These are phyloP conservation scores for Thecaphora frezii DNA, from an alignment of 1,284 basidiomycete species.

Conservation along the genomic window DNA sequence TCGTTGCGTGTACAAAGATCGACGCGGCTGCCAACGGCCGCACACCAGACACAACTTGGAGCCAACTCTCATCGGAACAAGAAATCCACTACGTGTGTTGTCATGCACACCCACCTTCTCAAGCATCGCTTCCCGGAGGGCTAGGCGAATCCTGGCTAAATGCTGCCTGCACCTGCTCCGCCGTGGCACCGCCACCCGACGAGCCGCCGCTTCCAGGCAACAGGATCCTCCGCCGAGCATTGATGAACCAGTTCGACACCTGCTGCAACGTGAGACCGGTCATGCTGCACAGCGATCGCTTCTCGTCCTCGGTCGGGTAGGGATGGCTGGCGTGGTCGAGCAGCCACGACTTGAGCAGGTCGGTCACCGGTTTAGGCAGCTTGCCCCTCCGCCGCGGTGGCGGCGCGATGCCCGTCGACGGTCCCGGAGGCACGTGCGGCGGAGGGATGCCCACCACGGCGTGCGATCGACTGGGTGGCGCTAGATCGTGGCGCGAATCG, in stretches of 20 bases:
- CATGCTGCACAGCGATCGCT: conserved; percentile 79
- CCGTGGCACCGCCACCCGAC: conserved; percentile 16
- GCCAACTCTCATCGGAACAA: no score
- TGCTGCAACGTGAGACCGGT: conserved; percentile 84
- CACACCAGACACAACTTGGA: no score
- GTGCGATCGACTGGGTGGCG: conserved; percentile 4
- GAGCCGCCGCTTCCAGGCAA: conserved; percentile 36
- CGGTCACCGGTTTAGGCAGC: conserved; percentile 83
- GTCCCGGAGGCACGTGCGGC: conserved; percentile 30
- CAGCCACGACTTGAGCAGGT: conserved; percentile 85
- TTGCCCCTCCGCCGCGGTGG: conserved; percentile 69
- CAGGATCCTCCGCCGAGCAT: conserved; percentile 50
- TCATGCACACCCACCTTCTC: no score
- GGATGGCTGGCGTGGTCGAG: conserved; percentile 84
- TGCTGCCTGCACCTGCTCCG: conserved; percentile 33
- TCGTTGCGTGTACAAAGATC: no score
- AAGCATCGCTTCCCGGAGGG: no score
- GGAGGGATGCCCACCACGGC: conserved; percentile 13
- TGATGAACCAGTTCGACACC: conserved; percentile 63
- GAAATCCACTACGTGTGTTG: no score
- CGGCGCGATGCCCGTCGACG: conserved; percentile 29
- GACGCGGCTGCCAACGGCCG: no score
- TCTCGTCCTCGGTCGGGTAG: conserved; percentile 86
- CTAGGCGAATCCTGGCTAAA: conserved; percentile 22
- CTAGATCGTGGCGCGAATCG: conserved; percentile 15